Evolutionary conservation across 1,139 yeast genomes (phyloP).

Genomic region (Geotrichum bryndzae): DNA sequence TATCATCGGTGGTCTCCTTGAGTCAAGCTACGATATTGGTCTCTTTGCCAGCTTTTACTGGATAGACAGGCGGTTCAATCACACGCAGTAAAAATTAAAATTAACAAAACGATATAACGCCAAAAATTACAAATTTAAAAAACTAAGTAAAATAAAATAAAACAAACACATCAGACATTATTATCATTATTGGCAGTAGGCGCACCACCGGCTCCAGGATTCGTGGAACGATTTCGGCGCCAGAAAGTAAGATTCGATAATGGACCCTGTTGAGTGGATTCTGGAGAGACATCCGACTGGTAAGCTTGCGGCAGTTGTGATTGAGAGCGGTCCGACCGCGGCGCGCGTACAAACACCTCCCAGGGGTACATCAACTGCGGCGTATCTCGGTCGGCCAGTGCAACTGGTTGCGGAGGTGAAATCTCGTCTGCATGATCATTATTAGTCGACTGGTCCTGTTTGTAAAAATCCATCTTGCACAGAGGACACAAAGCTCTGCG

Average conservation of each 20-base stretch:
- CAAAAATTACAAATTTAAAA: neutral
- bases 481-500: conserved; percentile 78
- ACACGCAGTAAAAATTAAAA: neutral
- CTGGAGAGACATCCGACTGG: neutral
- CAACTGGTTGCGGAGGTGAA: neutral
- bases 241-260: neutral
- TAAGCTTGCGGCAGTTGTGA: neutral
- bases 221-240: neutral
- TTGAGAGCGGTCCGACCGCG: neutral
- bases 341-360: conserved; percentile 15
- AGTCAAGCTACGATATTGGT: conserved; percentile 32
- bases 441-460: neutral
- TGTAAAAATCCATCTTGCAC: conserved; percentile 45
- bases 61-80: conserved; percentile 12
- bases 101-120: neutral
- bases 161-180: neutral
- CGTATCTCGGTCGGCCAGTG: neutral
- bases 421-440: neutral
- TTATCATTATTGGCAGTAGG: neutral
- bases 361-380: conserved; percentile 13
- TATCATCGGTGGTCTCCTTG: conserved; percentile 57
- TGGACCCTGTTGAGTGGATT: neutral
- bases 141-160: neutral
- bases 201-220: neutral
- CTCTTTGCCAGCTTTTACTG: conserved; percentile 22